Evolutionary conservation across 2,329 filamentous ascomycete species (phyloP).

Genomic region (Boeremia exigua): DNA sequence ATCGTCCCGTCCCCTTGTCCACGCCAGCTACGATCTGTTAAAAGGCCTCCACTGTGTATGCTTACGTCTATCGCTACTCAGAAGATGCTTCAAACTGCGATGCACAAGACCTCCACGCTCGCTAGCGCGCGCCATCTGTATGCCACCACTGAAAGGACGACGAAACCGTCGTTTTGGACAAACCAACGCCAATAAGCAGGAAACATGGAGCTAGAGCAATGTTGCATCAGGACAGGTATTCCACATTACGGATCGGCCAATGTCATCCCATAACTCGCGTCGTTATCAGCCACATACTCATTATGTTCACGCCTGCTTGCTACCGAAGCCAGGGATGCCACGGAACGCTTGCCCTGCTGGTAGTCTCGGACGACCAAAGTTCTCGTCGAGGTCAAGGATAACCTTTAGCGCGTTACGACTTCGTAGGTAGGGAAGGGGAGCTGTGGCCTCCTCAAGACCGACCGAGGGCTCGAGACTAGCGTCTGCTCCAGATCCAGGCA

Average conservation of each 20-base stretch:
- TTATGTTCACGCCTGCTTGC: constrained; percentile 34
- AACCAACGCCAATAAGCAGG: constrained; percentile 35
- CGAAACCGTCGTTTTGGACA: constrained; percentile 22
- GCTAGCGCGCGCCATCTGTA: constrained; percentile 19
- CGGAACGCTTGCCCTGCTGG: constrained; percentile 49
- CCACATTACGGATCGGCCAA: constrained; percentile 34
- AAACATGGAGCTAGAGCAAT: constrained; percentile 35
- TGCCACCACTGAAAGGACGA: constrained; percentile 27
- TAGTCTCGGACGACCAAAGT: constrained; percentile 79
- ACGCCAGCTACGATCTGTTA: constrained; percentile 21
- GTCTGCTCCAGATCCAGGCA: constrained; percentile 68
- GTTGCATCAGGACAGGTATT: constrained; percentile 26
- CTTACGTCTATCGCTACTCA: constrained; percentile 23
- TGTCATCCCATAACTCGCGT: constrained; percentile 36
- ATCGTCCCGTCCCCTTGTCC: neutral
- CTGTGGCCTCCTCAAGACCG: constrained; percentile 67
- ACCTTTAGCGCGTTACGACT: constrained; percentile 94
- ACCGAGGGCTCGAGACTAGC: constrained; percentile 65
- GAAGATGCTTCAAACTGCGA: constrained; percentile 18
- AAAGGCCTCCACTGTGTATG: constrained; percentile 28
- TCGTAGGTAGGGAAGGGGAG: constrained; percentile 69
- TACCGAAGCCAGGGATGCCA: constrained; percentile 47
- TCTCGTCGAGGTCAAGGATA: constrained; percentile 90
- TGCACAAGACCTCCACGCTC: constrained; percentile 24
- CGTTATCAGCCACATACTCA: constrained; percentile 26